Percentiles rank a stretch among this genome's conserved stretches.
phyloP scores from a whole-genome alignment of 2,329 filamentous ascomycete species.

The Verticillium tricorpus region DNA sequence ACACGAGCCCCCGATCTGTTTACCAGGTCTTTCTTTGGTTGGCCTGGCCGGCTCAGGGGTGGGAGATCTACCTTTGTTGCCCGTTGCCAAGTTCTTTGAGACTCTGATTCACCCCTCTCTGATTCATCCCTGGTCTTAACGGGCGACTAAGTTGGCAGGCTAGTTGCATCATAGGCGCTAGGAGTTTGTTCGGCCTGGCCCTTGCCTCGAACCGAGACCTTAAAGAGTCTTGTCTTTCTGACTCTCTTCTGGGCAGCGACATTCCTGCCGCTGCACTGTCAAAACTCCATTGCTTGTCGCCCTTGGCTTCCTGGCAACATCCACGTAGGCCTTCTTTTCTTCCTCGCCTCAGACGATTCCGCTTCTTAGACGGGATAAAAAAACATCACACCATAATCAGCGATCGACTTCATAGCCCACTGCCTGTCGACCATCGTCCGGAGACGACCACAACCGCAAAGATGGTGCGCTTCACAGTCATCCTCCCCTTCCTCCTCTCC shows the following conservation, averaged over 20 bases:
- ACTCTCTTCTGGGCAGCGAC: not conserved
- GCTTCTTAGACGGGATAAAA: not conserved
- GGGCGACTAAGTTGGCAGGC: not conserved
- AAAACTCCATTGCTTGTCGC: not conserved
- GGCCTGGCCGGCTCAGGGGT: not conserved
- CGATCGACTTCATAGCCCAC: not conserved
- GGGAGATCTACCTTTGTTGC: not conserved
- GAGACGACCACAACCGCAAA: not conserved
- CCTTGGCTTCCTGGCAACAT: not conserved
- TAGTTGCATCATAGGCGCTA: not conserved
- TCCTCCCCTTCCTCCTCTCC: conserved; percentile 31
- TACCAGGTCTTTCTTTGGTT: not conserved
- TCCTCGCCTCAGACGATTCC: not conserved
- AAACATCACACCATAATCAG: not conserved
- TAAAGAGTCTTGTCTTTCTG: not conserved
- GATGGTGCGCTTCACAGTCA: conserved; percentile 21
- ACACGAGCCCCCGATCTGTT: not conserved
- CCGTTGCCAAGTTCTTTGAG: not conserved
- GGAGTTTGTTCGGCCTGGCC: not conserved
- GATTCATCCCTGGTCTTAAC: not conserved
- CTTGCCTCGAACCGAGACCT: not conserved
- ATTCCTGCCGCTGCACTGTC: too few species aligned
- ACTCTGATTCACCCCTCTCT: not conserved
- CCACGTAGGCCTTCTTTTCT: not conserved
- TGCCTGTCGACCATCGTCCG: too few species aligned